Evolutionary conservation across 2,329 filamentous ascomycete genomes (phyloP).

Genomic region (Trichoderma atroviride): DNA sequence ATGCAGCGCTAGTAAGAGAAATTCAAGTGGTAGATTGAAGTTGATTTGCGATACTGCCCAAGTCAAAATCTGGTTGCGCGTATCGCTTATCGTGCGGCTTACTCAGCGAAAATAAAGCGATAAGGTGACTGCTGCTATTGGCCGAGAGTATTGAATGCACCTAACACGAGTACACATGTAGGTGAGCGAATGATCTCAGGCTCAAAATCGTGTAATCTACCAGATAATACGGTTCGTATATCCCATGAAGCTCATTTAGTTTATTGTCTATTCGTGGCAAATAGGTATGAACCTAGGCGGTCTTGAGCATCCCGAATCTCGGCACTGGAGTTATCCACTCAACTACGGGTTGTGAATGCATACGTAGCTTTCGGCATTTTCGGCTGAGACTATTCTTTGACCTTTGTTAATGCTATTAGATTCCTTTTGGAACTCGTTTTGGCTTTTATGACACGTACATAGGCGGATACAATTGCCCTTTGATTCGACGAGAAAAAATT

Average conservation of each 20-base stretch:
- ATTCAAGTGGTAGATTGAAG: neutral
- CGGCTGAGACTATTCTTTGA: neutral
- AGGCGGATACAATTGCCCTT: neutral
- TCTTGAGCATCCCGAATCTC: neutral
- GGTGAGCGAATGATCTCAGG: neutral
- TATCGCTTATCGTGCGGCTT: neutral
- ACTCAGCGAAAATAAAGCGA: neutral
- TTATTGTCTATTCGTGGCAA: slow-evolving; percentile 30
- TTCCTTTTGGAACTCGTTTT: slow-evolving; percentile 33
- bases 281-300: slow-evolving; percentile 35
- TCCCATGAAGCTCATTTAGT: neutral
- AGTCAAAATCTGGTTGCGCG: slow-evolving; percentile 15
- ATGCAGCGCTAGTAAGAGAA: neutral
- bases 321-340: neutral
- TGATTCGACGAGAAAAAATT: neutral
- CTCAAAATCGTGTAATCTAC: neutral
- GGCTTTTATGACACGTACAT: neutral
- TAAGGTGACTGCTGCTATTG: neutral
- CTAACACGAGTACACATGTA: neutral
- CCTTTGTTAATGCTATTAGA: neutral
- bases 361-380: neutral
- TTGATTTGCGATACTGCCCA: neutral
- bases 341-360: neutral
- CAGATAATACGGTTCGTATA: neutral
- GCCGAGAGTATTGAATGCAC: neutral